Percentiles rank a stretch among this genome's conserved stretches.
phyloP scores from a whole-genome alignment of 1,139 yeast species.

The Candida freyschussii region DNA sequence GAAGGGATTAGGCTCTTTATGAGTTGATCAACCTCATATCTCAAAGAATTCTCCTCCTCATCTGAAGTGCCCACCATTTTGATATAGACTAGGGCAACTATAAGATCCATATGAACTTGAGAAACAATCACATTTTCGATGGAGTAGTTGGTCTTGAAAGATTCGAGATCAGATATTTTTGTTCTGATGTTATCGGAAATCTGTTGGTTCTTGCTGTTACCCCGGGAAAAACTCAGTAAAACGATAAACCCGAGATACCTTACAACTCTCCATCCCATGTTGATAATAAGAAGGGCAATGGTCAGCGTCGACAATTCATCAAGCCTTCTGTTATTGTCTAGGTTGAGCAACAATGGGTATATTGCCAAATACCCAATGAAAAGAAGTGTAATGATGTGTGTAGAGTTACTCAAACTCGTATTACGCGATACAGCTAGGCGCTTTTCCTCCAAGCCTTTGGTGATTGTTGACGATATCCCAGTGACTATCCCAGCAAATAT shows the following conservation, averaged over 20 bases:
- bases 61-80: constrained; percentile 64
- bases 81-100: constrained; percentile 50
- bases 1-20: constrained; percentile 31
- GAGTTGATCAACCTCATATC: constrained; percentile 50
- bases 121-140: constrained; percentile 50
- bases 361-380: constrained; percentile 39
- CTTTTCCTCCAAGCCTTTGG: constrained; percentile 8
- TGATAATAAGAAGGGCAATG: constrained; percentile 45
- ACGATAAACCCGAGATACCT: constrained; percentile 48
- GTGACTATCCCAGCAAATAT: constrained; percentile 29
- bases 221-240: constrained; percentile 48
- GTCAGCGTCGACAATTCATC: constrained; percentile 47
- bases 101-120: constrained; percentile 56
- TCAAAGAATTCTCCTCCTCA: constrained; percentile 57
- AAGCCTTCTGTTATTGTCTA: constrained; percentile 34
- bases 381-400: constrained; percentile 55
- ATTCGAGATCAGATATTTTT: constrained; percentile 41
- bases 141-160: constrained; percentile 44
- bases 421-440: constrained; percentile 5
- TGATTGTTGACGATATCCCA: constrained; percentile 29
- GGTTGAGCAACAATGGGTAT: constrained; percentile 27
- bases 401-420: constrained; percentile 45
- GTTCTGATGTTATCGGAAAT: constrained; percentile 37
- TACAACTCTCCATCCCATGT: constrained; percentile 52
- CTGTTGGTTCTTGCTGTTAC: constrained; percentile 34